phyloP scores from a whole-genome alignment of 164 flowering plant species.

The Vitis labrusca region DNA sequence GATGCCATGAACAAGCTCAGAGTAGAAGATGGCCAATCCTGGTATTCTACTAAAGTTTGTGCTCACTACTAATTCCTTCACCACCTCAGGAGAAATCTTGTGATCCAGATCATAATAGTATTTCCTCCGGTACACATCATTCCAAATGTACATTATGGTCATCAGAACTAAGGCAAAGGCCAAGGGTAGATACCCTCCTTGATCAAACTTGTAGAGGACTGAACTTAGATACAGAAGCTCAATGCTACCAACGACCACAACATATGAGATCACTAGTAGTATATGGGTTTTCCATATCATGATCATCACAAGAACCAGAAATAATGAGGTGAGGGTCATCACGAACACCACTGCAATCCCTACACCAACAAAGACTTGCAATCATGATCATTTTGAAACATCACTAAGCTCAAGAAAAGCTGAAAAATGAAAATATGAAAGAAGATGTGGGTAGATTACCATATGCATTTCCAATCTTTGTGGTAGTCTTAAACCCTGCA shows the following conservation, averaged over 20 bases:
- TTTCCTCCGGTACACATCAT: constrained; percentile 19
- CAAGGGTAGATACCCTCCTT: constrained; percentile 32
- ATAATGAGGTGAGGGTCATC: constrained; percentile 17
- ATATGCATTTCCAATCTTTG: constrained; percentile 34
- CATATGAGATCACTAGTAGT: constrained; percentile 9
- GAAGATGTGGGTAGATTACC: constrained; percentile 12
- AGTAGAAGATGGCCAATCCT: constrained; percentile 30
- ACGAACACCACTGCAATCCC: constrained; percentile 30
- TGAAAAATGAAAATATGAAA: no score
- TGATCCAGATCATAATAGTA: constrained; percentile 26
- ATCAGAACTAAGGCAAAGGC: constrained; percentile 19
- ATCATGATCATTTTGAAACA: neutral
- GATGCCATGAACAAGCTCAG: constrained; percentile 35
- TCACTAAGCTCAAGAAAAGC: neutral
- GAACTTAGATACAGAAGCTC: constrained; percentile 24
- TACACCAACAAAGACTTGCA: neutral
- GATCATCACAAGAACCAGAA: constrained; percentile 22
- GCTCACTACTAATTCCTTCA: constrained; percentile 9
- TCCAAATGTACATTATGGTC: constrained; percentile 28
- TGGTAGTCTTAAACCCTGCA: constrained; percentile 19
- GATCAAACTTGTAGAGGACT: constrained; percentile 23
- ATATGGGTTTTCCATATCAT: constrained; percentile 32
- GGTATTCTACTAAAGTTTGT: constrained; percentile 14
- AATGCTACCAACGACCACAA: neutral
- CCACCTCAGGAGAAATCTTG: constrained; percentile 14